Base-by-base conservation (phyloP, 805 yeast species). In the Cyberlindnera misumaiensis region DNA sequence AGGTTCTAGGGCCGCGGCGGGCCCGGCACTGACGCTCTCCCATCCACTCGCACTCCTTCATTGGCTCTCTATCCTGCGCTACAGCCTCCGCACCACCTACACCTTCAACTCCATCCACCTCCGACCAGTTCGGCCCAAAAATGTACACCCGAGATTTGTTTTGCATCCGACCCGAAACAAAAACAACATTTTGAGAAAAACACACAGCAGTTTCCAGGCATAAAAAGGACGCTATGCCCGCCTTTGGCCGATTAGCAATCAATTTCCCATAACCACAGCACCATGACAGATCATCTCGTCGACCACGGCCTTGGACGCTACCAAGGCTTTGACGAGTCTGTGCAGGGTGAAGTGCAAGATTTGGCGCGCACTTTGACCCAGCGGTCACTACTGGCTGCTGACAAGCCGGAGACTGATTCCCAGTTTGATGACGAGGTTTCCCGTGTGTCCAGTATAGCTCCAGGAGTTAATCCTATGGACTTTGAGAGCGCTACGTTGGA, bases 391-490 rank as follows among this genome's bases (percentile, higher is more conserved):
- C 26, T 27, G 9, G 11, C 36, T 7, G 24, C 26, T 11, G 14
- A 24, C 3, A 25, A 32, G 35, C n/a, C 7, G 10, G 11, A 18
- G 11, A 11, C 11, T n/a, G 35, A 7, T 12, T 6, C 27, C 12
- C 28, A 32, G 11, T 27, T 14, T n/a, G 14, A 18, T 11, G 47
- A 42, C 13, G 37, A 18, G 8, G 11, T 47, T 6, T 49, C 54
- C 11, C 47, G 48, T 36, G 43, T 36, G 11, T 47, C 53, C 18
- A 46, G 54, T 6, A 41, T 47, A 6, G 56, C 65, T 11, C 72
- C 70, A 4, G 73, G 73, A 41, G 53, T 63, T 1, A 47, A 49
- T 32, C 68, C 73, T 4, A 64, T 56, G 40, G 35, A 4, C 2
- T 41, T 43, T 11, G 47, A 43, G n/a, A 47, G 52, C 3, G 41